A percentile compares a stretch with the other conserved stretches of the same genome.
These are phyloP conservation scores for Falciphora oryzae DNA, from an alignment of 2,329 filamentous ascomycete species.

Conservation along the genomic window DNA sequence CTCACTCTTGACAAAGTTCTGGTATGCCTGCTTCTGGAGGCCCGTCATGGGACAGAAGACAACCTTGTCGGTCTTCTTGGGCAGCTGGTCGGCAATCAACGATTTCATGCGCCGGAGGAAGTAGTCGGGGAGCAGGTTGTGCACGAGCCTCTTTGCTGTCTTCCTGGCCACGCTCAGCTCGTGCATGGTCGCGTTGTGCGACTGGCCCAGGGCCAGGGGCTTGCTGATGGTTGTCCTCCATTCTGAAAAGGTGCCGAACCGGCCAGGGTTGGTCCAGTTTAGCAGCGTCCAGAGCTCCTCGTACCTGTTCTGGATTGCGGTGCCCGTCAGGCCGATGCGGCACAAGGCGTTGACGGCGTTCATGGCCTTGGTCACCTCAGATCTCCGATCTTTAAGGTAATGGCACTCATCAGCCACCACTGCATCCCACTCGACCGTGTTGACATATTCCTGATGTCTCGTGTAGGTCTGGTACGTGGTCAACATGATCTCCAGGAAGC, in stretches of 20 bases:
- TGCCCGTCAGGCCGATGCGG: conserved; percentile 87
- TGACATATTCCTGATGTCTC: conserved; percentile 66
- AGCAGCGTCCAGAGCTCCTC: conserved; percentile 94
- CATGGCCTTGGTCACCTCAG: conserved; percentile 80
- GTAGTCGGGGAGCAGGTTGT: conserved; percentile 82
- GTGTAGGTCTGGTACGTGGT: conserved; percentile 92
- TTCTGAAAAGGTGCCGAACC: conserved; percentile 55
- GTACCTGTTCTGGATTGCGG: conserved; percentile 96
- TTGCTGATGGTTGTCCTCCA: conserved; percentile 76
- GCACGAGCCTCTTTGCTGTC: conserved; percentile 77
- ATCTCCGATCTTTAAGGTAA: conserved; percentile 70
- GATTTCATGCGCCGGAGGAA: conserved; percentile 92
- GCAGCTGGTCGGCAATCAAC: conserved; percentile 84
- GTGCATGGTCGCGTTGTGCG: conserved; percentile 79
- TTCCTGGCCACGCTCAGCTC: conserved; percentile 76
- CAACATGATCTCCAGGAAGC: conserved; percentile 82
- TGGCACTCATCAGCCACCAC: conserved; percentile 95
- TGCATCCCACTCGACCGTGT: conserved; percentile 86
- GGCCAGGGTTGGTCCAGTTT: conserved; percentile 91
- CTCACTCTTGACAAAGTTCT: conserved; percentile 70
- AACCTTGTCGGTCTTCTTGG: conserved; percentile 89
- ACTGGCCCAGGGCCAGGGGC: conserved; percentile 81
- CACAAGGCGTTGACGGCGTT: conserved; percentile 86
- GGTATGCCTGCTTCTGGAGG: conserved; percentile 75
- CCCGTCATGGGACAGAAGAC: conserved; percentile 91